Percentiles rank a stretch among this genome's conserved stretches.
phyloP scores from a whole-genome alignment of 2,329 filamentous ascomycete genomes.

The Nakataea oryzae region DNA sequence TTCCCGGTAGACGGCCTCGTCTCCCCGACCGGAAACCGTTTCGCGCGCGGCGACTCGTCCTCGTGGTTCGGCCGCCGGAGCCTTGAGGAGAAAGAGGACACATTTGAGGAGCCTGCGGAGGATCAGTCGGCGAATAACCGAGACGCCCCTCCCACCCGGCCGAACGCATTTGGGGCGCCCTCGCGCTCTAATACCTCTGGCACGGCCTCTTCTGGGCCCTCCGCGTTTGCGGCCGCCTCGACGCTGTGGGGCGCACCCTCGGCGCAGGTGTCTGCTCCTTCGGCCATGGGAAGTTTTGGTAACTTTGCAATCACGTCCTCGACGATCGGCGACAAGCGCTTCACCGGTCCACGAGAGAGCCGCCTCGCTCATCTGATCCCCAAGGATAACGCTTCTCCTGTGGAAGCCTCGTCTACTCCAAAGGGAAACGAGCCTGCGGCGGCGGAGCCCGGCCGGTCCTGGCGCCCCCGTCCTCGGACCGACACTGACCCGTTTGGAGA shows the following conservation, averaged over 20 bases:
- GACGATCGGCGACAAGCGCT: constrained; percentile 60
- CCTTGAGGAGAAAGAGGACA: constrained; percentile 40
- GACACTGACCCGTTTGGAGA: constrained; percentile 67
- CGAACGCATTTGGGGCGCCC: constrained; percentile 31
- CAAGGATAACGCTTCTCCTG: constrained; percentile 48
- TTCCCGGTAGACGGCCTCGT: constrained; percentile 39
- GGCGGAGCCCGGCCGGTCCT: constrained; percentile 31
- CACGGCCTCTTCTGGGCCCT: constrained; percentile 17
- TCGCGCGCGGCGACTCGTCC: constrained; percentile 53
- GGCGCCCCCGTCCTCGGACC: constrained; percentile 52
- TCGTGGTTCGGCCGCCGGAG: constrained; percentile 44
- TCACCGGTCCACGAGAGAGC: constrained; percentile 64
- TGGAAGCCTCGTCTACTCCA: constrained; percentile 39
- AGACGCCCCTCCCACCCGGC: constrained; percentile 17
- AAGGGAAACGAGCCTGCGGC: constrained; percentile 39
- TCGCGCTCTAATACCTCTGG: constrained; percentile 41
- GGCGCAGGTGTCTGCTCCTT: constrained; percentile 50
- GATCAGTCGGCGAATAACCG: constrained; percentile 20
- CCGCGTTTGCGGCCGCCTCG: constrained; percentile 28
- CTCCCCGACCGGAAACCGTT: constrained; percentile 52
- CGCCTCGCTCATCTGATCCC: constrained; percentile 77
- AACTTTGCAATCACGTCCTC: constrained; percentile 65
- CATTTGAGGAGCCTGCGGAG: constrained; percentile 42
- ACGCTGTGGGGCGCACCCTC: constrained; percentile 35
- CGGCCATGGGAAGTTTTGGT: constrained; percentile 77